These are phyloP conservation scores for Phytophthora pisi DNA, from an alignment of 352 stramenopile genomes.

Conservation along the genomic window DNA sequence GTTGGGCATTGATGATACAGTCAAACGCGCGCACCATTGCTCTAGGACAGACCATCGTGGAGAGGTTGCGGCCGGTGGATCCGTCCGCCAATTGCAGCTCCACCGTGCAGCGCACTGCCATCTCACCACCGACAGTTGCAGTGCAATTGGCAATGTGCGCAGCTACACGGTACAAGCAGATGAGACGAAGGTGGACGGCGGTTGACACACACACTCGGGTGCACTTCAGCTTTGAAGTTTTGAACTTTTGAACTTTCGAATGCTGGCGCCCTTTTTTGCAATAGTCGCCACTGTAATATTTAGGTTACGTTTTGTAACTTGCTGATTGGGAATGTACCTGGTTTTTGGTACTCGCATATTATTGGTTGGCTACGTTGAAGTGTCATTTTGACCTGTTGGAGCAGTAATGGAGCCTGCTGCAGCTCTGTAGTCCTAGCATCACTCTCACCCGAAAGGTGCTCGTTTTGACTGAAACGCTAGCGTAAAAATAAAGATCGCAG, in stretches of 20 bases:
- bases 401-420: too few species aligned
- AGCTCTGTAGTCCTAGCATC: neutral
- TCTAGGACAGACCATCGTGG: slow-evolving; percentile 43
- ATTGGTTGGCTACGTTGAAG: too few species aligned
- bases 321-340: neutral
- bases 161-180: neutral
- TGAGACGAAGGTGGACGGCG: neutral
- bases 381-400: too few species aligned
- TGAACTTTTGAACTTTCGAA: slow-evolving; percentile 5
- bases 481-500: too few species aligned
- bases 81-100: slow-evolving; percentile 69
- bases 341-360: too few species aligned
- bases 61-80: slow-evolving; percentile 51
- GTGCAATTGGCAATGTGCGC: neutral
- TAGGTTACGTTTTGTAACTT: neutral
- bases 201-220: neutral
- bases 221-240: slow-evolving; percentile 3
- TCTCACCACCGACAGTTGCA: neutral
- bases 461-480: too few species aligned
- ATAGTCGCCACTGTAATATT: neutral
- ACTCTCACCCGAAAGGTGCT: too few species aligned
- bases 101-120: slow-evolving; percentile 49
- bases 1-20: neutral
- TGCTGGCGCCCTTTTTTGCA: neutral
- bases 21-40: slow-evolving; percentile 36